Base-by-base conservation (phyloP, 2,329 filamentous ascomycete species). In the Rugonectria rugulosa region DNA sequence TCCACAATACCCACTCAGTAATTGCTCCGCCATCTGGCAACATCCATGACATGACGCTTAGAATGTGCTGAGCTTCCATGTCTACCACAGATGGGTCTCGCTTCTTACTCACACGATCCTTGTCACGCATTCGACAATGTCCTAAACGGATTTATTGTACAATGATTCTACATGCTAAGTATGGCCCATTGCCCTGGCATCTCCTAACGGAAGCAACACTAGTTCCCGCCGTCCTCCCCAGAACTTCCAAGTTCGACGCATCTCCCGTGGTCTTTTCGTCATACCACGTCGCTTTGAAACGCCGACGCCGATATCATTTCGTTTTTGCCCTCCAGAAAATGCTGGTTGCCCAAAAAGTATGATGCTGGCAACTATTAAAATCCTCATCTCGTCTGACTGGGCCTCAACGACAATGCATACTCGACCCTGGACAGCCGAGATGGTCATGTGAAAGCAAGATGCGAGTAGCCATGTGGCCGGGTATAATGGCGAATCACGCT, bases 401-500 rank as follows among this genome's bases (percentile, higher is more conserved):
- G 42, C 53, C 59, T 57, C 32, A 43, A 38, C 51, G 38, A 47
- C n/a, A 52, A 63, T 51, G 54, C 50, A 51, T 57, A 53, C 53
- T 54, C 43, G 21, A 57, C 41, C 51, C 51, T 29, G 34, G 50
- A 50, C 42, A 56, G 37, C 37, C 42, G 50, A 41, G 40, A 48
- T 36, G 60, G 41, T 53, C 58, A 40, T 50, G 53, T 59, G 59
- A 59, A 64, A 64, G 29, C 57, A 65, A 56, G 50, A 45, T 56
- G 61, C 60, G 60, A 56, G 43, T 63, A 65, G 61, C 63, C 65
- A 61, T 61, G 54, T 34, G 65, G 65, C 65, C 55, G 65, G 65
- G 65, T 67, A 67, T 67, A 64, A 65, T 65, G 64, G 56, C 61
- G 52, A 62, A 59, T 59, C 56, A 65, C 55, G 62, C 56, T 62